phyloP scores from a whole-genome alignment of 2,329 filamentous ascomycete species.

The Arthroderma uncinatum region DNA sequence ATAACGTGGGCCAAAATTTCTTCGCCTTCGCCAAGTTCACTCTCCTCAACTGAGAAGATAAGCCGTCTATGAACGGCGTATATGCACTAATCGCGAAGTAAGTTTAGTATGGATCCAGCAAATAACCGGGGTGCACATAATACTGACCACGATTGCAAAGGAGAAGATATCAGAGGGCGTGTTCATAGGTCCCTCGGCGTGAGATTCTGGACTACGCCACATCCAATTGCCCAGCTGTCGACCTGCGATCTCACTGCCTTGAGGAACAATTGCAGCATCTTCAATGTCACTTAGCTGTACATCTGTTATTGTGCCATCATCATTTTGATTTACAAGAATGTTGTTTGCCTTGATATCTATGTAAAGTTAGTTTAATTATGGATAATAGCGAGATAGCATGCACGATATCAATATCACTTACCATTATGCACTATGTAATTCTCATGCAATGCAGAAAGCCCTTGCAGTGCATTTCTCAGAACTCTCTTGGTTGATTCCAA shows the following conservation, averaged over 20 bases:
- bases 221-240: constrained; percentile 19
- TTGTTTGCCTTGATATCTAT: constrained; percentile 28
- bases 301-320: constrained; percentile 11
- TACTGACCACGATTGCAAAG: constrained; percentile 12
- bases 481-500: constrained; percentile 30
- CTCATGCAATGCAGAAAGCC: neutral
- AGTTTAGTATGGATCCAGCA: neutral
- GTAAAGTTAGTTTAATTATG: neutral
- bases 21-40: constrained; percentile 23
- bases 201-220: constrained; percentile 25
- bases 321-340: constrained; percentile 24
- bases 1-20: constrained; percentile 32
- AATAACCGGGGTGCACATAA: neutral
- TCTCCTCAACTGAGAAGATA: constrained; percentile 29
- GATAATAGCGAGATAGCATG: neutral
- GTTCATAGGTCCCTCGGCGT: constrained; percentile 17
- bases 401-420: too few relatives aligned
- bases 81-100: constrained; percentile 28
- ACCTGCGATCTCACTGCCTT: constrained; percentile 10
- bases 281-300: constrained; percentile 21
- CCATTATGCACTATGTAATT: too few relatives aligned
- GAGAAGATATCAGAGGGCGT: constrained; percentile 18
- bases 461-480: constrained; percentile 31
- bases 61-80: constrained; percentile 34
- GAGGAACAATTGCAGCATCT: constrained; percentile 12